Base-by-base conservation (phyloP, 176 grass and related monocot genomes). In the Saccharum officinarum region DNA sequence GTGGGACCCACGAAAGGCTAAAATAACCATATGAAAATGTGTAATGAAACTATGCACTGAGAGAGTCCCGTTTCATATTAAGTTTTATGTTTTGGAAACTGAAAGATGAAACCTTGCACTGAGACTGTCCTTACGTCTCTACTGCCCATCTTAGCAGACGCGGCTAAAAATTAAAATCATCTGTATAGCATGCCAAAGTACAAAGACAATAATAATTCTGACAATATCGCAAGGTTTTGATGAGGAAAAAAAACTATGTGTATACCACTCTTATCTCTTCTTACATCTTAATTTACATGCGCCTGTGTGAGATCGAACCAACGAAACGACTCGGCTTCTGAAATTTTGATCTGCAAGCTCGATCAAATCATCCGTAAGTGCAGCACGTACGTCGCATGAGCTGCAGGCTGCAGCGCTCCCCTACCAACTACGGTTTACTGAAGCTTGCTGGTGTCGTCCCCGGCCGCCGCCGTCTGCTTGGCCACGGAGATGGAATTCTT, bases 401-500 rank as follows among this genome's bases (percentile, higher is more conserved):
- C 50, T 55, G 52, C 52, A 55, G 60, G 52, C 49, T 55, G 52
- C 52, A 55, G 60, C 20, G 18, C 67, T 28, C 28, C 36, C 25
- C 36, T 72, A 70, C 47, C 45, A 6, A 37, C 84, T 81, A 79
- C 68, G 42, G 80, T 86, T 83, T 83, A 87, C 73, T 83, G 69
- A 76, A 86, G 77, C 66, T 1, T 81, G 50, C 2, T 14, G 66
- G 36, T 38, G 71, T 50, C 44, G 15, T 54, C 77, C 71, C 31
- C 87, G 67, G 30, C 33, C 8, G 39, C 2, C n/a, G 67, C 9
- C 30, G 38, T 80, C 73, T 79, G 78, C 57, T 86, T 80, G 25
- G 71, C 67, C 6, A 45, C 74, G 68, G 86, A 60, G 41, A 94
- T 89, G 86, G 97, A 98, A 70, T 89, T 96, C 84, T 98, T 98